Conservation (phyloP, 768 basidiomycete species). For the Steccherinum ochraceum region DNA sequence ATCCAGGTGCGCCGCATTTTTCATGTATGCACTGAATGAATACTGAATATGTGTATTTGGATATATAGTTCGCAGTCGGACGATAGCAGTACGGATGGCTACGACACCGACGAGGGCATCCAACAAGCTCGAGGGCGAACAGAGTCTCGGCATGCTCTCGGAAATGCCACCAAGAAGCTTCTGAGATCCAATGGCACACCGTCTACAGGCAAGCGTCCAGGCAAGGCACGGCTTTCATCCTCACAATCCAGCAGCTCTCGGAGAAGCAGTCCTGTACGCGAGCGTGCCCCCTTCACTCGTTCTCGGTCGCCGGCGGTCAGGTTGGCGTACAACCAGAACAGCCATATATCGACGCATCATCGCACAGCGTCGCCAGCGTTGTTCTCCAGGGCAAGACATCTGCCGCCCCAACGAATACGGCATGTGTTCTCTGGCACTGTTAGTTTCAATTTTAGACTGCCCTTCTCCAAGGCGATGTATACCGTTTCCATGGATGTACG, state of each 20-base stretch:
- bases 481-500: conserved; percentile 55
- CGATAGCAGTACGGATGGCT: conserved; percentile 15
- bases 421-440: conserved; percentile 44
- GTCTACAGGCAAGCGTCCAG: neutral
- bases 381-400: conserved; percentile 36
- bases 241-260: conserved; percentile 33
- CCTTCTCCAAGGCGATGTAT: conserved; percentile 33
- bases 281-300: conserved; percentile 55
- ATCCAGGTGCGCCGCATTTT: conserved; percentile 48
- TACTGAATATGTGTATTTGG: neutral
- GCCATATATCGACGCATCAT: conserved; percentile 24
- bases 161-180: neutral
- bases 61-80: conserved; percentile 18
- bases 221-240: conserved; percentile 10
- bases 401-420: conserved; percentile 12
- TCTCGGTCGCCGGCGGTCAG: conserved; percentile 59
- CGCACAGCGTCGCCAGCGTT: conserved; percentile 35
- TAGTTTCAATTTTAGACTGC: conserved; percentile 38
- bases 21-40: neutral
- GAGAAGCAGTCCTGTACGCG: conserved; percentile 27
- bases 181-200: neutral
- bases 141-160: conserved; percentile 10
- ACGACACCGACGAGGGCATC: conserved; percentile 17
- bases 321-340: conserved; percentile 29
- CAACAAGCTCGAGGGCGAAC: conserved; percentile 16